phyloP scores from a whole-genome alignment of 2,329 filamentous ascomycete species.

The Aspergillaceae sp. region DNA sequence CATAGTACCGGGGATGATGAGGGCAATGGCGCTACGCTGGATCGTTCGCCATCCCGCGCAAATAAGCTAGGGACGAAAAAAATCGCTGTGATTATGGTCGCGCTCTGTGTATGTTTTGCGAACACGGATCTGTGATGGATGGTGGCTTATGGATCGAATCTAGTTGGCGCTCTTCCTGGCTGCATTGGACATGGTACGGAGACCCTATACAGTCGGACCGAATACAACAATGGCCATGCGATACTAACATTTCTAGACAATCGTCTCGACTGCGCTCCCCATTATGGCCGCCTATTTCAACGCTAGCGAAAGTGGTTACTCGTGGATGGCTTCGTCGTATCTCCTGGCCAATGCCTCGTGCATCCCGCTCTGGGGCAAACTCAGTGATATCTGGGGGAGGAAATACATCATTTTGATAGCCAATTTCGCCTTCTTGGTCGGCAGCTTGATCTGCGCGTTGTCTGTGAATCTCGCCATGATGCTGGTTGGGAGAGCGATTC shows the following conservation, averaged over 20 bases:
- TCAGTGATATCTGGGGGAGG: constrained; percentile 59
- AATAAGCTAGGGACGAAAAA: constrained; percentile 33
- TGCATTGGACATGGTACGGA: constrained; percentile 48
- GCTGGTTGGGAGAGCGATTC: constrained; percentile 52
- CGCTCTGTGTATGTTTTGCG: constrained; percentile 28
- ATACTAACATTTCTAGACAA: constrained; percentile 23
- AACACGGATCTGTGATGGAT: too few species aligned
- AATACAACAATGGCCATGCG: not conserved
- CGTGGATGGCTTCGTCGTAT: constrained; percentile 42
- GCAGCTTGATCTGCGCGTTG: constrained; percentile 52
- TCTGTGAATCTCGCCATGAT: constrained; percentile 54
- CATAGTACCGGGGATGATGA: constrained; percentile 7
- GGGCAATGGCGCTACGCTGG: constrained; percentile 15
- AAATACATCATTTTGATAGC: constrained; percentile 54
- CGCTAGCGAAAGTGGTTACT: constrained; percentile 37
- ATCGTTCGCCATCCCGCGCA: constrained; percentile 29
- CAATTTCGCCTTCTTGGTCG: constrained; percentile 54
- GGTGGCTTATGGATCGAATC: not conserved
- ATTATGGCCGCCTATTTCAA: constrained; percentile 37
- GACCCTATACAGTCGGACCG: not conserved
- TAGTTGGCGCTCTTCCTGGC: constrained; percentile 52
- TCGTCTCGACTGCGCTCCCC: constrained; percentile 38
- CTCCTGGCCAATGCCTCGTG: constrained; percentile 40
- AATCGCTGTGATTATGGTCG: constrained; percentile 34
- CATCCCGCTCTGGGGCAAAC: constrained; percentile 53